These are phyloP conservation scores for Noccaea caerulescens DNA, from an alignment of 345 rosid species.

Conservation along the genomic window DNA sequence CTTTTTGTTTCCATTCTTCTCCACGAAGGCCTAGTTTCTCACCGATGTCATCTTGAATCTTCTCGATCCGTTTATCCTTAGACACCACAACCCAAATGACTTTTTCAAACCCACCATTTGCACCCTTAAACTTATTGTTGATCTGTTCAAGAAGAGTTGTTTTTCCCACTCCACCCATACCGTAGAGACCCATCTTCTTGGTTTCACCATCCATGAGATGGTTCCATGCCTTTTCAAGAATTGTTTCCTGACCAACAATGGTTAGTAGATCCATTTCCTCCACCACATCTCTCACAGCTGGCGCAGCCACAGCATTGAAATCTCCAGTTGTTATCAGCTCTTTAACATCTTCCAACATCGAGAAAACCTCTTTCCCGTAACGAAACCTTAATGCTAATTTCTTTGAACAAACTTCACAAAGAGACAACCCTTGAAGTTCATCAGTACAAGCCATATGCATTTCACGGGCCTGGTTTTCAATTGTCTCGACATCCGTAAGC, in stretches of 20 bases:
- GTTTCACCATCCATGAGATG: background rate
- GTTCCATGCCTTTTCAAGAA: constrained; percentile 22
- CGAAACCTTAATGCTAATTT: background rate
- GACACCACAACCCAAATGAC: constrained; percentile 38
- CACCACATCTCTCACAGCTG: too few species aligned
- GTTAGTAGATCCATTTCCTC: background rate
- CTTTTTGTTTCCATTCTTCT: background rate
- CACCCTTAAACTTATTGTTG: constrained; percentile 12
- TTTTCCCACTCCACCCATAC: constrained; percentile 43
- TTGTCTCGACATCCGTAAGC: background rate
- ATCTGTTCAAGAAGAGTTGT: constrained; percentile 39
- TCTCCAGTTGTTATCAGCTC: background rate
- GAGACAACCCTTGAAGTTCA: constrained; percentile 10
- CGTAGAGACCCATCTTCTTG: constrained; percentile 33
- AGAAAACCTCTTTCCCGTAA: background rate
- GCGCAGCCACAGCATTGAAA: background rate
- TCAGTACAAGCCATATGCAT: too few species aligned
- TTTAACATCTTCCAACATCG: background rate
- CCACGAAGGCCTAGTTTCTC: background rate
- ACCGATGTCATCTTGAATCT: constrained; percentile 32
- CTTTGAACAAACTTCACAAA: background rate
- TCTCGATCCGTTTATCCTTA: background rate
- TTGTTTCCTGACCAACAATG: background rate
- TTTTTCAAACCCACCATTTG: background rate
- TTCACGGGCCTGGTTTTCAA: background rate